Evolutionary conservation across 176 grass and related monocot species (phyloP).

Genomic region (Rhynchospora pubera): DNA sequence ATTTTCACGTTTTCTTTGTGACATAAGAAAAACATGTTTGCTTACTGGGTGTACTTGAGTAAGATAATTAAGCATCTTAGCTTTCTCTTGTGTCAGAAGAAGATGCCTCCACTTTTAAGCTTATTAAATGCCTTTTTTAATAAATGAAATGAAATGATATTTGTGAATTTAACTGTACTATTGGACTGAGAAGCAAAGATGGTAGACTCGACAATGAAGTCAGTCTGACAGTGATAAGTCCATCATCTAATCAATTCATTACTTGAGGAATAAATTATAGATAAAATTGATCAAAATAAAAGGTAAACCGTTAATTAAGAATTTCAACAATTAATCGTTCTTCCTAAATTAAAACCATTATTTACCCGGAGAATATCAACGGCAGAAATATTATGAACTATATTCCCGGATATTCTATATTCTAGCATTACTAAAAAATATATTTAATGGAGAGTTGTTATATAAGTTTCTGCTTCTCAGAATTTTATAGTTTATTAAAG

Average conservation of each 20-base stretch:
- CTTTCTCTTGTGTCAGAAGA: neutral
- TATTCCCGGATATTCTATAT: too few relatives aligned
- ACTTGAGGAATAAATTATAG: neutral
- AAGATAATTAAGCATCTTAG: neutral
- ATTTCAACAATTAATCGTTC: neutral
- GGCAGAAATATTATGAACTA: too few relatives aligned
- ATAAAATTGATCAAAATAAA: neutral
- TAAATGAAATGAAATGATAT: neutral
- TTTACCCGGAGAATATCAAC: too few relatives aligned
- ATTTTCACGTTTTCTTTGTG: neutral
- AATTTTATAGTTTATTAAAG: too few relatives aligned
- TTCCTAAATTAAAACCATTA: too few relatives aligned
- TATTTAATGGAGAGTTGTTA: too few relatives aligned
- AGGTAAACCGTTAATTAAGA: neutral
- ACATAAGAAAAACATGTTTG: neutral
- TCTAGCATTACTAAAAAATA: too few relatives aligned
- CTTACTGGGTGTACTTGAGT: neutral
- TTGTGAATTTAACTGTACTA: neutral
- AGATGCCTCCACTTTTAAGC: neutral
- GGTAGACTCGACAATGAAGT: neutral
- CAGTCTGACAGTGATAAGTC: neutral
- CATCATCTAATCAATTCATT: neutral
- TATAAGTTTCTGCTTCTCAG: too few relatives aligned
- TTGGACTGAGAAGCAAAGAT: neutral
- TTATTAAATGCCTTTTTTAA: neutral